Evolutionary conservation across 2,329 filamentous ascomycete species (phyloP).

Genomic region (Huntiella decipiens): DNA sequence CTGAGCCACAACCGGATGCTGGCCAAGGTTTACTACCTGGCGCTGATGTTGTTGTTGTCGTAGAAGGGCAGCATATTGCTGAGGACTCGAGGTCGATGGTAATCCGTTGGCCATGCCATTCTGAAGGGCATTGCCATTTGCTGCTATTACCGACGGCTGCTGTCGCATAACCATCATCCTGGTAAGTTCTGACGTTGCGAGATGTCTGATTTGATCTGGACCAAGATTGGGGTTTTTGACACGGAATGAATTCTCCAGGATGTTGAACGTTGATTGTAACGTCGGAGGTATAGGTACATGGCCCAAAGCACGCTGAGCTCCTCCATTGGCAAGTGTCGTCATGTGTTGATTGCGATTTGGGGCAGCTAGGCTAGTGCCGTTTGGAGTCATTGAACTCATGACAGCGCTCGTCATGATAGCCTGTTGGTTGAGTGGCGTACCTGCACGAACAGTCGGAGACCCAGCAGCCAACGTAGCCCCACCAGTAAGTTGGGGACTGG

Average conservation of each 20-base stretch:
- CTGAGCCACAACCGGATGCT: conserved; percentile 12
- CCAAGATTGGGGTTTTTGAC: conserved; percentile 31
- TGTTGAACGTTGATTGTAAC: conserved; percentile 18
- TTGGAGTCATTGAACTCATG: conserved; percentile 7
- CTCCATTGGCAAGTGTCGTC: not conserved
- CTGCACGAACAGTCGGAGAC: conserved; percentile 8
- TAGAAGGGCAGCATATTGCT: conserved; percentile 40
- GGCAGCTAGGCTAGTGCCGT: conserved; percentile 9
- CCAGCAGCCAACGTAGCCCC: conserved; percentile 22
- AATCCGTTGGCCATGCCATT: conserved; percentile 31
- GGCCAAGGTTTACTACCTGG: conserved; percentile 11
- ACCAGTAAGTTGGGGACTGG: conserved; percentile 24
- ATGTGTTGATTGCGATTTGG: conserved; percentile 7
- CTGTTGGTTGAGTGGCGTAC: conserved; percentile 7
- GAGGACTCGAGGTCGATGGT: conserved; percentile 30
- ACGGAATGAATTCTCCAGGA: conserved; percentile 33
- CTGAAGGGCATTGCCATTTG: conserved; percentile 31
- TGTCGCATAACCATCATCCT: conserved; percentile 29
- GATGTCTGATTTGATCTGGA: conserved; percentile 29
- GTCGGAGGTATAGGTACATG: conserved; percentile 7
- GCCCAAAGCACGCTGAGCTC: conserved; percentile 13
- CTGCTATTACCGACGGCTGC: conserved; percentile 19
- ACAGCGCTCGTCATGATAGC: conserved; percentile 6
- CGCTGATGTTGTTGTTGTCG: conserved; percentile 29
- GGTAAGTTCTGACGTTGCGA: conserved; percentile 32